Evolutionary conservation across 257 asterid species (phyloP).

Genomic region (Thymus quinquecostatus): DNA sequence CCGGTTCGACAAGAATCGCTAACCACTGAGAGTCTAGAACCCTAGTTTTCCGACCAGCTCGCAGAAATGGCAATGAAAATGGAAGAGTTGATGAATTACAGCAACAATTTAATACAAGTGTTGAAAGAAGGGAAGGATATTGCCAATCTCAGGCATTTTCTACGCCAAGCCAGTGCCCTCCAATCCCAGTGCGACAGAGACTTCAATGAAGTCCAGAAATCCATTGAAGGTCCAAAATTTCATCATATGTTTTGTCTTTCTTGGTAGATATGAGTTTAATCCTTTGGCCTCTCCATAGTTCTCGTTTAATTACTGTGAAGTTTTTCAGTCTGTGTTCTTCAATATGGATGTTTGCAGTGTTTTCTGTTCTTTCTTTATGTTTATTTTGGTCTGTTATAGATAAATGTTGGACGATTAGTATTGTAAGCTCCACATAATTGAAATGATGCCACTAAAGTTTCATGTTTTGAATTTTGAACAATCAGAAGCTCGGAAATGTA

Average conservation of each 20-base stretch:
- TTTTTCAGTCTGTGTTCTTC: conserved; percentile 4
- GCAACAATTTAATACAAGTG: conserved; percentile 55
- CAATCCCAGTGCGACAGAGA: conserved; percentile 56
- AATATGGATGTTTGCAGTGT: neutral
- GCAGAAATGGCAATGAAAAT: conserved; percentile 47
- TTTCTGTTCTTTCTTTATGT: neutral
- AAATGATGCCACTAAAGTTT: neutral
- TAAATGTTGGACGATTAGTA: neutral
- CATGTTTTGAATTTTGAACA: neutral
- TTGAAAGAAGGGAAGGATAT: conserved; percentile 56
- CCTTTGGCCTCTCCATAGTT: neutral
- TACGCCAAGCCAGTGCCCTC: conserved; percentile 50
- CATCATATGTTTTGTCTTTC: neutral
- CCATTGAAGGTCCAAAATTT: conserved; percentile 57
- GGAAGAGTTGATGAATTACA: conserved; percentile 50
- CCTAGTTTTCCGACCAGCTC: conserved; percentile 9
- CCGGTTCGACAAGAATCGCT: neutral
- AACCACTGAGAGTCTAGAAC: conserved; percentile 15
- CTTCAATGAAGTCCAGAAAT: conserved; percentile 38
- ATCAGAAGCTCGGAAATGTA: neutral
- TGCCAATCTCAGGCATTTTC: conserved; percentile 47
- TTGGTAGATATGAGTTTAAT: neutral
- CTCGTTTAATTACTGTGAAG: neutral
- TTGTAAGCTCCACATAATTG: conserved; percentile 15
- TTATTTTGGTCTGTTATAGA: neutral